These are phyloP conservation scores for Trypanosoma scelopori DNA, from an alignment of 208 protist species.

Conservation along the genomic window DNA sequence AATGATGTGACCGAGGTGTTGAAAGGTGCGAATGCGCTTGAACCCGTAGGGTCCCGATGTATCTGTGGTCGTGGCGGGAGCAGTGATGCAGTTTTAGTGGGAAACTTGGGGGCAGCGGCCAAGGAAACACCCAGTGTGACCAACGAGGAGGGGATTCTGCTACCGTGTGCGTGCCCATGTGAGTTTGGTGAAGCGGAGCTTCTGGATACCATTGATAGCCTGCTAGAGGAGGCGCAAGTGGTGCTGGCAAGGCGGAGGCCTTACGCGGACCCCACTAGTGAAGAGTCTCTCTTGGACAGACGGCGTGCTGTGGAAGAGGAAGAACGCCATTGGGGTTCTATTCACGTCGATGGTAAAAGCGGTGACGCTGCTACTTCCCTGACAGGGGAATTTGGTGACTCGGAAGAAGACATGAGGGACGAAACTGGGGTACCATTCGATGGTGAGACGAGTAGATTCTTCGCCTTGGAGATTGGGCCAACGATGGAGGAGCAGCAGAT, in stretches of 20 bases:
- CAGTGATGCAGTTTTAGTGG: too few species aligned
- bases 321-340: constrained; percentile 17
- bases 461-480: constrained; percentile 64
- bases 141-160: neutral
- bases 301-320: constrained; percentile 20
- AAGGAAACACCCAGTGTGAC: neutral
- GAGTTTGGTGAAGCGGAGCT: constrained; percentile 15
- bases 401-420: constrained; percentile 1
- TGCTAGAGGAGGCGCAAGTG: constrained; percentile 32
- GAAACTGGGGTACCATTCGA: constrained; percentile 1
- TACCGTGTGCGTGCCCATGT: neutral
- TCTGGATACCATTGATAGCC: constrained; percentile 15
- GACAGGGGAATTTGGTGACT: neutral
- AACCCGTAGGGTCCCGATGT: neutral
- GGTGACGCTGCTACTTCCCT: neutral
- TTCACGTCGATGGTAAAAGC: constrained; percentile 17
- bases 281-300: constrained; percentile 4
- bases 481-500: constrained; percentile 28
- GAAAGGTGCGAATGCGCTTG: neutral
- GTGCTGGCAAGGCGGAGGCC: constrained; percentile 27
- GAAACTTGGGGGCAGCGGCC: neutral
- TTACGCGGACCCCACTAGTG: constrained; percentile 25
- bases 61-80: too few species aligned
- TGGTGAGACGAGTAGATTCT: constrained; percentile 28
- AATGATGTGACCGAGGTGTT: constrained; percentile 25